phyloP scores from a whole-genome alignment of 768 basidiomycete species.

The Infundibulicybe gibba region DNA sequence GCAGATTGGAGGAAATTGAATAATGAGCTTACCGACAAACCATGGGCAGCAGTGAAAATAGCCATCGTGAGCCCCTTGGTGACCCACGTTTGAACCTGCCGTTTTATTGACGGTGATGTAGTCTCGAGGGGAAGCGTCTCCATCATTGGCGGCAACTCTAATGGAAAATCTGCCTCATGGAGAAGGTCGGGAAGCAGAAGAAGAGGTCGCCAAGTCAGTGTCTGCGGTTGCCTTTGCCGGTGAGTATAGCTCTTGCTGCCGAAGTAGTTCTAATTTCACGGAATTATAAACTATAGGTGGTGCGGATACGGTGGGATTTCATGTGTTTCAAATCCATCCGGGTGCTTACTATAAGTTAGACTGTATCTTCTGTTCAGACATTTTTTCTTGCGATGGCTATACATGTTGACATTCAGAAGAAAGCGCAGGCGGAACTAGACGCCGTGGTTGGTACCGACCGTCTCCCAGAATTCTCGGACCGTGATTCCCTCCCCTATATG shows the following conservation, averaged over 20 bases:
- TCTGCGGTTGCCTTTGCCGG: slow-evolving; percentile 8
- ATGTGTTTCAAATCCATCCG: background rate
- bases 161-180: slow-evolving; percentile 1
- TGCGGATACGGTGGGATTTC: slow-evolving; percentile 6
- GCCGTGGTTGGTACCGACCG: slow-evolving; percentile 28
- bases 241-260: too few species aligned
- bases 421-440: slow-evolving; percentile 36
- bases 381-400: slow-evolving; percentile 34
- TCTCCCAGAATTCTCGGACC: slow-evolving; percentile 32
- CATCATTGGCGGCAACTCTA: slow-evolving; percentile 1
- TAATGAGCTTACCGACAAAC: slow-evolving; percentile 30
- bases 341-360: slow-evolving; percentile 15
- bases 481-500: slow-evolving; percentile 30
- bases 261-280: too few species aligned
- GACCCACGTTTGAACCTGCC: background rate
- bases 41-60: slow-evolving; percentile 15
- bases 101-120: too few species aligned
- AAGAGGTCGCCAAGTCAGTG: slow-evolving; percentile 4
- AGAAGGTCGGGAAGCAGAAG: background rate
- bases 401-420: slow-evolving; percentile 30
- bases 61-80: background rate
- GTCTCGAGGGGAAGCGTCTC: background rate
- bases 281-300: background rate
- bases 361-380: slow-evolving; percentile 27
- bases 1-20: slow-evolving; percentile 27